Conservation (phyloP, 257 asterid species). For the Fraxinus quadrangulata region DNA sequence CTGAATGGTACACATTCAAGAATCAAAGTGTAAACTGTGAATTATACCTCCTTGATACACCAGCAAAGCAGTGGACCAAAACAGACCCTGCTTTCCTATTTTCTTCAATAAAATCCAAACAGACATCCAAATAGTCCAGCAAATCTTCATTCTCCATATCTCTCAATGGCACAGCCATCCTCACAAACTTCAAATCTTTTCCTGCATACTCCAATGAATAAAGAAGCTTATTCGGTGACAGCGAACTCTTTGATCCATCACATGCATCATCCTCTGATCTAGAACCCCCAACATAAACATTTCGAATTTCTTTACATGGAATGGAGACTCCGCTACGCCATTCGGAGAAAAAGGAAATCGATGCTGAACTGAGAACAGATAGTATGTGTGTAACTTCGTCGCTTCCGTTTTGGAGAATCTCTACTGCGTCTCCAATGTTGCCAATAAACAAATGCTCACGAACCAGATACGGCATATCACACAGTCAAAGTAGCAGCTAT, state of each 20-base stretch:
- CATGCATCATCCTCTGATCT: conserved; percentile 45
- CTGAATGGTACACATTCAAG: background rate
- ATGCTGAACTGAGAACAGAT: conserved; percentile 81
- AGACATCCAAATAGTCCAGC: conserved; percentile 82
- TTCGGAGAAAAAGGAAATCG: conserved; percentile 87
- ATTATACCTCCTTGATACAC: conserved; percentile 92
- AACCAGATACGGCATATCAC: conserved; percentile 83
- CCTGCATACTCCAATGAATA: conserved; percentile 89
- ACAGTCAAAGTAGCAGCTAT: conserved; percentile 31
- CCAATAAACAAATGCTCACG: conserved; percentile 81
- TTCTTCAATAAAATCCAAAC: conserved; percentile 84
- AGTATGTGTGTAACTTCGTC: conserved; percentile 72
- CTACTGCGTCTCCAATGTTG: conserved; percentile 87
- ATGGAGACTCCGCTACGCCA: conserved; percentile 76
- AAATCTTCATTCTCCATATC: conserved; percentile 88
- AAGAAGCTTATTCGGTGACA: conserved; percentile 72
- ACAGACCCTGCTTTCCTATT: conserved; percentile 84
- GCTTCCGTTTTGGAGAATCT: conserved; percentile 81
- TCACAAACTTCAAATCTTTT: conserved; percentile 74
- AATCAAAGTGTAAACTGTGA: conserved; percentile 13
- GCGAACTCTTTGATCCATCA: conserved; percentile 54
- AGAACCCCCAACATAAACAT: conserved; percentile 68
- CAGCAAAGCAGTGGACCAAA: conserved; percentile 97
- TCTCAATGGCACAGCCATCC: conserved; percentile 92
- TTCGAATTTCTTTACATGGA: conserved; percentile 72